Base-by-base conservation (phyloP, 148 eudicot genomes). In the Rhododendron ovatum region DNA sequence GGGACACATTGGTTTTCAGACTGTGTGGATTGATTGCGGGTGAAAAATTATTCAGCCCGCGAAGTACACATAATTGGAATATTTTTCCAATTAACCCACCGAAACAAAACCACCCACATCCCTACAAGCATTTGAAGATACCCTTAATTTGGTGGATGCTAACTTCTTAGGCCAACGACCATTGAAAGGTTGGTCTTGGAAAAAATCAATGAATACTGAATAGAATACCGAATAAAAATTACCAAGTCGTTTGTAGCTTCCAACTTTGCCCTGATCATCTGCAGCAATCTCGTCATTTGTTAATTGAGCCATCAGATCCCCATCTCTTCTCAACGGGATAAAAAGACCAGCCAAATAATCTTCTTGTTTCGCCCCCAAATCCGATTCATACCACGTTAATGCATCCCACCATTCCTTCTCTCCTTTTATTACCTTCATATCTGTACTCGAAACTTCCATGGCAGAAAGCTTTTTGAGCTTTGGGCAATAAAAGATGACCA, bases 331-430 rank as follows among this genome's bases (percentile, higher is more conserved):
- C 13, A 86, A 74, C 37, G 74, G 82, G 53, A 83, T 22, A 59
- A 86, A 86, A 33, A 20, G 7, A 24, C 67, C 1, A 26, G 18
- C 39, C 75, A 85, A 85, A 37, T 55, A 12, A 76, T 85, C 83
- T 75, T 59, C 69, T 24, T 59, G 41, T 33, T n/a, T 15, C 2
- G 10, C 24, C 28, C 6, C 22, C 13, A 39, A 1, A 20, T 74
- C 37, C 7, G 81, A 73, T 33, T 86, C 55, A 6, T 77, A 50
- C 85, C 85, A 83, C 83, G 53, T 59, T 11, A 83, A 78, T 65
- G 86, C 51, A 1, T 84, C 83, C 88, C 88, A 87, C 86, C 88
- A 87, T 35, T 87, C 83, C 51, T 26, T 65, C 75, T 83, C 88
- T 67, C 88, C 84, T 83, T 87, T 87, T 0, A 83, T 80, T 1